A percentile compares a stretch with the other conserved stretches of the same genome.
These are phyloP conservation scores for Fusarium continuum DNA, from an alignment of 2,329 filamentous ascomycete genomes.

Conservation along the genomic window DNA sequence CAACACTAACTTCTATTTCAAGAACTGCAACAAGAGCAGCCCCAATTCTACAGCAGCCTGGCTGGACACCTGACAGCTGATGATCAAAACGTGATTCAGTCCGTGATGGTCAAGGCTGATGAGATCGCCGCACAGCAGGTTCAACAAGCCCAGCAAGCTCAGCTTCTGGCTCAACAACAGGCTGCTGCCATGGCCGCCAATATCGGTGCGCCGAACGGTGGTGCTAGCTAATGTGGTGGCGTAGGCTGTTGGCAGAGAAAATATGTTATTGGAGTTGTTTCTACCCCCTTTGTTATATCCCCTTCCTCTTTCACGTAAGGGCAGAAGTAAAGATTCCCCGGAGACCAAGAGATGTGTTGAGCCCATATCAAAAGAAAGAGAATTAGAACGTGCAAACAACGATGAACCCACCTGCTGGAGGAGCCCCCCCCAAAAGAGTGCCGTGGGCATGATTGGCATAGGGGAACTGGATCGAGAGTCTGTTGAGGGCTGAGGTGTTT, in stretches of 20 bases:
- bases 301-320: conserved; percentile 41
- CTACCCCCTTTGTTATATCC: conserved; percentile 42
- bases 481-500: conserved; percentile 3
- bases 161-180: conserved; percentile 45
- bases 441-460: conserved; percentile 39
- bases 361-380: conserved; percentile 44
- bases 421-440: conserved; percentile 38
- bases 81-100: conserved; percentile 83
- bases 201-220: conserved; percentile 39
- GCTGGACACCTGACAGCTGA: conserved; percentile 81
- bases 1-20: conserved; percentile 44
- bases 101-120: conserved; percentile 73
- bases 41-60: conserved; percentile 84
- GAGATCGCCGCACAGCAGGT: conserved; percentile 51
- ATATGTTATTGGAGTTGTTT: conserved; percentile 40
- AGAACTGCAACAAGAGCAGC: conserved; percentile 92
- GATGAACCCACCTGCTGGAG: conserved; percentile 40
- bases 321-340: conserved; percentile 44
- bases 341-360: conserved; percentile 41
- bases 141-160: conserved; percentile 43
- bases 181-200: conserved; percentile 31
- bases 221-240: conserved; percentile 36
- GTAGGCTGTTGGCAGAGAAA: conserved; percentile 21
- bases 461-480: conserved; percentile 15
- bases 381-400: conserved; percentile 45